Conservation (phyloP, 2,329 filamentous ascomycete genomes). For the Talaromyces sp. region DNA sequence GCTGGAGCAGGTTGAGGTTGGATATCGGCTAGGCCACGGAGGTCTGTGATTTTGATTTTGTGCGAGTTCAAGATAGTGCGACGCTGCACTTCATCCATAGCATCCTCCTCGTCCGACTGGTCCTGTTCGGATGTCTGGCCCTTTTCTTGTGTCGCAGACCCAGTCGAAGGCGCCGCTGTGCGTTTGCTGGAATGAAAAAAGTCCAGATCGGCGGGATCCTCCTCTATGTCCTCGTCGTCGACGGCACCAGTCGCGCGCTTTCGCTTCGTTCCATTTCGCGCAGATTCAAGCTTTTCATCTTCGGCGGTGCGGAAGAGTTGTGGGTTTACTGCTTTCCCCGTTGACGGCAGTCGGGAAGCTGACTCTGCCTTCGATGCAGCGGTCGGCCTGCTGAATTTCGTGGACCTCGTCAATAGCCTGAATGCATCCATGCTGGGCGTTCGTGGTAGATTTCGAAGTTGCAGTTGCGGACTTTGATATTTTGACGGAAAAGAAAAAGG, state of each 20-base stretch:
- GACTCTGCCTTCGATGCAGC: slow-evolving; percentile 26
- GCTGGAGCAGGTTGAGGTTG: slow-evolving; percentile 25
- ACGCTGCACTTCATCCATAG: slow-evolving; percentile 69
- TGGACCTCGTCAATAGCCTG: slow-evolving; percentile 48
- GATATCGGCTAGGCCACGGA: slow-evolving; percentile 57
- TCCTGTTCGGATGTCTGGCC: slow-evolving; percentile 21
- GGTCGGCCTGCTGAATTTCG: slow-evolving; percentile 42
- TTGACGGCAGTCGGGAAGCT: slow-evolving; percentile 41
- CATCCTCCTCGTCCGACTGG: slow-evolving; percentile 28
- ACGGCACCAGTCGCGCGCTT: slow-evolving; percentile 35
- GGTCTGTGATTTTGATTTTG: slow-evolving; percentile 78
- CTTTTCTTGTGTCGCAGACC: slow-evolving; percentile 16
- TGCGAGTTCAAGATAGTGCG: slow-evolving; percentile 75
- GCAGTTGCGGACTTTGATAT: slow-evolving; percentile 19
- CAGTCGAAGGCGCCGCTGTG: slow-evolving; percentile 22
- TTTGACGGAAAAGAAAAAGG: slow-evolving; percentile 31
- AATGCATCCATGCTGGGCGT: slow-evolving; percentile 48
- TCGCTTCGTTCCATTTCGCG: slow-evolving; percentile 37
- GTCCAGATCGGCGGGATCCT: slow-evolving; percentile 34
- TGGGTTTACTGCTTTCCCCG: slow-evolving; percentile 43
- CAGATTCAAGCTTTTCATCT: slow-evolving; percentile 32
- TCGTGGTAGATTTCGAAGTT: slow-evolving; percentile 9
- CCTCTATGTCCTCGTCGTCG: slow-evolving; percentile 24
- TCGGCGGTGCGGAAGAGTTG: slow-evolving; percentile 40
- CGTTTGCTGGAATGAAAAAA: slow-evolving; percentile 41